Conservation (phyloP, 2,329 filamentous ascomycete species). For the Periconia sp. region DNA sequence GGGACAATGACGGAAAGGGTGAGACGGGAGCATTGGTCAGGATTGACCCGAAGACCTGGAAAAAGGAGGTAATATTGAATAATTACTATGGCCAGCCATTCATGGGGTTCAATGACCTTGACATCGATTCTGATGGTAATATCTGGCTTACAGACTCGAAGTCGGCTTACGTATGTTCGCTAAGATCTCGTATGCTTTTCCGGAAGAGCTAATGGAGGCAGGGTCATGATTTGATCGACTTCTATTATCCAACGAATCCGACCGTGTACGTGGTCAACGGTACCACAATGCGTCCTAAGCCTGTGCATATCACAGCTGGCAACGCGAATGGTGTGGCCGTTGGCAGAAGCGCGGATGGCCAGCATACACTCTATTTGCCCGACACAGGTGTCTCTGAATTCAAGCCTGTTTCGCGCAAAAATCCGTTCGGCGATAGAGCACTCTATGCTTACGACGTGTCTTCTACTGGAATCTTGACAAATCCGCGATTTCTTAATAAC, state of each 20-base stretch:
- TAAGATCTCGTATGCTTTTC: neutral
- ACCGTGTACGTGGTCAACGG: slow-evolving; percentile 16
- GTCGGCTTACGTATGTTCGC: slow-evolving; percentile 9
- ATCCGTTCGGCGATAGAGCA: slow-evolving; percentile 13
- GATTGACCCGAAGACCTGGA: slow-evolving; percentile 14
- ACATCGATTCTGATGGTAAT: slow-evolving; percentile 17
- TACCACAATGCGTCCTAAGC: slow-evolving; percentile 17
- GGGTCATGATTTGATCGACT: slow-evolving; percentile 16
- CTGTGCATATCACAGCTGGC: slow-evolving; percentile 15
- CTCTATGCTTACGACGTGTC: slow-evolving; percentile 15
- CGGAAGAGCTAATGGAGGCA: neutral
- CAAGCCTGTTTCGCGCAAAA: slow-evolving; percentile 9
- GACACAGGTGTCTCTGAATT: slow-evolving; percentile 15
- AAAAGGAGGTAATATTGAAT: slow-evolving; percentile 12
- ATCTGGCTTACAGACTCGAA: slow-evolving; percentile 19
- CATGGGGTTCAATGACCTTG: slow-evolving; percentile 17
- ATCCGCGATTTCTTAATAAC: slow-evolving; percentile 17
- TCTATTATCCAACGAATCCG: slow-evolving; percentile 12
- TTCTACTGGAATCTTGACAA: slow-evolving; percentile 10
- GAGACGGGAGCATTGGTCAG: slow-evolving; percentile 12
- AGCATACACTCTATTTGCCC: slow-evolving; percentile 9
- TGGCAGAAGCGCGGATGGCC: neutral
- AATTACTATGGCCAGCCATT: slow-evolving; percentile 18
- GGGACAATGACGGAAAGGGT: slow-evolving; percentile 2
- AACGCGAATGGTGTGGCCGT: slow-evolving; percentile 18